Base-by-base conservation (phyloP, 306 rosid genomes). In the Dalbergia cultrata region DNA sequence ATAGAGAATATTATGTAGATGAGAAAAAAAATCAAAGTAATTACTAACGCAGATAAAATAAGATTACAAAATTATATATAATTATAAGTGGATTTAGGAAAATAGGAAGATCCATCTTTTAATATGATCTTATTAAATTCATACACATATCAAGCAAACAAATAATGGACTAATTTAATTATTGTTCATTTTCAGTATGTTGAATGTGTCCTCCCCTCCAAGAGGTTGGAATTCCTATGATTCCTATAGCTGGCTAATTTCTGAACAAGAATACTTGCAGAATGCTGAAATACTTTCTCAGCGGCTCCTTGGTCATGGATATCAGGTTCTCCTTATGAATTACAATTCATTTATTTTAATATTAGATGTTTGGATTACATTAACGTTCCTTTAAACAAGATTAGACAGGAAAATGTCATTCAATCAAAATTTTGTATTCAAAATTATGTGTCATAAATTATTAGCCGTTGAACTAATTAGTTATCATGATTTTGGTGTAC, bases 211-310 rank as follows among this genome's bases (percentile, higher is more conserved):
- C 33, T 19, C 62, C 50, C 98, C 98, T 16, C 97, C 97, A 66
- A 90, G 93, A 81, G 98, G 97, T 78, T 93, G 98, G 98, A 91
- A 93, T 80, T 93, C 98, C 9, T 93, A 90, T 22, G 91, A 93
- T 82, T 76, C 91, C 11, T 93, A 88, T 76, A 77, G 82, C 78
- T 93, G 97, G 98, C 86, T 86, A 18, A 68, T 91, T 74, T 84
- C 93, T 1, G 91, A 93, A 71, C 37, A 86, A 80, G 92, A 92
- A 58, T 89, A 74, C 85, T 80, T 89, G 63, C 72, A 85, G 31
- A 91, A 69, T 85, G 93, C 91, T 8, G 67, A 83, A 17, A 76
- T 80, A 62, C 4, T 83, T 37, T 49, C 79, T 49, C 9, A 66
- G 6, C 65, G 12, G 12, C 81, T 83, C 8, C 43, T 22, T 21